Conservation (phyloP, 345 rosid genomes). For the Euclidium syriacum region DNA sequence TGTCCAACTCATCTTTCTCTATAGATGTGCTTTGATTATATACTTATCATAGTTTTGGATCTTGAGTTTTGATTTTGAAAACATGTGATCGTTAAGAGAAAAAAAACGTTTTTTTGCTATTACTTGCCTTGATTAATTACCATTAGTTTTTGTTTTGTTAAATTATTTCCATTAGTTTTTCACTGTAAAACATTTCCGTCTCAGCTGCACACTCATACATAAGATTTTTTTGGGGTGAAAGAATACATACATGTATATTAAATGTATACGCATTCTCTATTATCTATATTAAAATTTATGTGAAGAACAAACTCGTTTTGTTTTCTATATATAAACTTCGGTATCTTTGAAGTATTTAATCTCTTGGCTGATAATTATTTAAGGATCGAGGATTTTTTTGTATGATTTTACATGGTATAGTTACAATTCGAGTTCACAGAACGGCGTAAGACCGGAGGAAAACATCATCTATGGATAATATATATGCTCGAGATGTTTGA, state of each 20-base stretch:
- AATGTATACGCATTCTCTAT: no score
- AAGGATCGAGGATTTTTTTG: neutral
- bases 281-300: neutral
- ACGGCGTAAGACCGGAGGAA: neutral
- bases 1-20: neutral
- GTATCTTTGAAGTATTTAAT: no score
- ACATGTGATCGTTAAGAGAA: neutral
- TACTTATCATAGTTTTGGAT: neutral
- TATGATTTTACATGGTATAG: no score
- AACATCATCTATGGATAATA: neutral
- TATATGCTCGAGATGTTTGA: neutral
- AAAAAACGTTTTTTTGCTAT: neutral
- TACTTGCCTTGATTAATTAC: neutral
- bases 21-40: neutral
- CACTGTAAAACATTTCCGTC: neutral
- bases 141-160: no score
- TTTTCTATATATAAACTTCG: neutral
- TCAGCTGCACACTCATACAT: neutral
- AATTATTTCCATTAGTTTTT: no score
- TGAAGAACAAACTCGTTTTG: neutral
- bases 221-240: neutral
- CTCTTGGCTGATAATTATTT: no score
- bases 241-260: no score
- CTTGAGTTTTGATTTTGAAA: neutral
- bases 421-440: conserved; percentile 1